Percentiles rank a stretch among this genome's conserved stretches.
These are phyloP conservation scores for Talinum fruticosum DNA, from an alignment of 148 eudicot genomes.

Conservation along the genomic window DNA sequence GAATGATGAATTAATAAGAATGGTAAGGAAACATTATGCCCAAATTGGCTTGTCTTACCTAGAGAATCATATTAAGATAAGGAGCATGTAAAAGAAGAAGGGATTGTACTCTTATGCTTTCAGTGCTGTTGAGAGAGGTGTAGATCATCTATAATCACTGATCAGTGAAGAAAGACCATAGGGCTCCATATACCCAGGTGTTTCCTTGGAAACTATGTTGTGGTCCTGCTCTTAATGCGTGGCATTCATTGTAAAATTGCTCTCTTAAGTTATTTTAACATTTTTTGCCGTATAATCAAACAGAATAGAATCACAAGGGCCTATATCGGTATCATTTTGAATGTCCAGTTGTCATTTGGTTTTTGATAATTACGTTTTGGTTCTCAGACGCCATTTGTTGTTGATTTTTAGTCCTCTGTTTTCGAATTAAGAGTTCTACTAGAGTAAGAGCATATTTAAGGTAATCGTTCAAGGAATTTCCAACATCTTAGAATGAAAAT, in stretches of 20 bases:
- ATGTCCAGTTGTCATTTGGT: background rate
- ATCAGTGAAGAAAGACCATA: background rate
- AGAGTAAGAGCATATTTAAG: background rate
- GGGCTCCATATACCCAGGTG: background rate
- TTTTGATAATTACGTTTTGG: background rate
- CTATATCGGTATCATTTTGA: background rate
- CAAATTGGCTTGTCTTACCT: background rate
- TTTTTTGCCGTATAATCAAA: background rate
- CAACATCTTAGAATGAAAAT: background rate
- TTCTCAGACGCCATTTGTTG: background rate
- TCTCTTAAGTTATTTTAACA: too few species aligned
- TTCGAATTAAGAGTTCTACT: background rate
- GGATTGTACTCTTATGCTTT: too few species aligned
- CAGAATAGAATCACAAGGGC: background rate
- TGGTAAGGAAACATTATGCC: background rate
- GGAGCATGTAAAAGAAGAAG: background rate
- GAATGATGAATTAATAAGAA: background rate
- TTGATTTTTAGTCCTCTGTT: background rate
- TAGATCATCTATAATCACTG: too few species aligned
- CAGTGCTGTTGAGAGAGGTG: too few species aligned
- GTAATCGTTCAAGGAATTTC: background rate
- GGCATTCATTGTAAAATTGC: background rate
- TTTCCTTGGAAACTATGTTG: background rate
- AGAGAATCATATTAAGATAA: background rate
- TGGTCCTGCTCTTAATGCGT: background rate